phyloP scores from a whole-genome alignment of 1,284 basidiomycete species.

The Pseudozyma hubeiensis region DNA sequence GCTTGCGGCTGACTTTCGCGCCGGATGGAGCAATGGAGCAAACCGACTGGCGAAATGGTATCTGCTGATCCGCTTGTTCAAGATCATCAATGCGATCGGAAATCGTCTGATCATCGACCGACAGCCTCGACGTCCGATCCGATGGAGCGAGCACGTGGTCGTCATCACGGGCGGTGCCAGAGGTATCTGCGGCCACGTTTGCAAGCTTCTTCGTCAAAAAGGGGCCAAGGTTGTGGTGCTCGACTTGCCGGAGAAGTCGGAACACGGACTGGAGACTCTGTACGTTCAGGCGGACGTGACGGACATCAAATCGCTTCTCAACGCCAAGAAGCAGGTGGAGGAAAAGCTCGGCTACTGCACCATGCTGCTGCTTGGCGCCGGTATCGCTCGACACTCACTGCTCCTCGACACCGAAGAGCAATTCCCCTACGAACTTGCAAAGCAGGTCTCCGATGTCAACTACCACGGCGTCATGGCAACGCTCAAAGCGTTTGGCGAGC shows the following conservation, averaged over 20 bases:
- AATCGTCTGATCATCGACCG: conserved; percentile 46
- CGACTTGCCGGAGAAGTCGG: conserved; percentile 46
- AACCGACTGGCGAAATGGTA: conserved; percentile 38
- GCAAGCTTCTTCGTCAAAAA: conserved; percentile 35
- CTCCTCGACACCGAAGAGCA: conserved; percentile 54
- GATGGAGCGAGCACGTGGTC: conserved; percentile 52
- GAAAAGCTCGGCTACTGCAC: conserved; percentile 49
- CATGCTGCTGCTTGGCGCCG: conserved; percentile 54
- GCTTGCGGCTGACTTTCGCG: conserved; percentile 19
- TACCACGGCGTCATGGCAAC: conserved; percentile 46
- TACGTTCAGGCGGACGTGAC: conserved; percentile 56
- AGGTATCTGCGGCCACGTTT: conserved; percentile 51
- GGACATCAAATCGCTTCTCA: conserved; percentile 45
- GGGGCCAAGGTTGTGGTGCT: conserved; percentile 54
- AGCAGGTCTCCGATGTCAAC: conserved; percentile 52
- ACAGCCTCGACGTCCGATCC: conserved; percentile 24
- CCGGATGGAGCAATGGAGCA: conserved; percentile 21
- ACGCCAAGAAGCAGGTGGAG: conserved; percentile 40
- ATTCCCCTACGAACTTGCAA: conserved; percentile 38
- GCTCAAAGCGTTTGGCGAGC: conserved; percentile 57
- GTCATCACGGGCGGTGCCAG: conserved; percentile 58
- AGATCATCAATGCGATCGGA: conserved; percentile 48
- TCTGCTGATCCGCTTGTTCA: conserved; percentile 31
- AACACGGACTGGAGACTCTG: conserved; percentile 46
- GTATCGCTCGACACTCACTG: conserved; percentile 49